Conservation (phyloP, 75 land plant species). For the Pinus tabuliformis region DNA sequence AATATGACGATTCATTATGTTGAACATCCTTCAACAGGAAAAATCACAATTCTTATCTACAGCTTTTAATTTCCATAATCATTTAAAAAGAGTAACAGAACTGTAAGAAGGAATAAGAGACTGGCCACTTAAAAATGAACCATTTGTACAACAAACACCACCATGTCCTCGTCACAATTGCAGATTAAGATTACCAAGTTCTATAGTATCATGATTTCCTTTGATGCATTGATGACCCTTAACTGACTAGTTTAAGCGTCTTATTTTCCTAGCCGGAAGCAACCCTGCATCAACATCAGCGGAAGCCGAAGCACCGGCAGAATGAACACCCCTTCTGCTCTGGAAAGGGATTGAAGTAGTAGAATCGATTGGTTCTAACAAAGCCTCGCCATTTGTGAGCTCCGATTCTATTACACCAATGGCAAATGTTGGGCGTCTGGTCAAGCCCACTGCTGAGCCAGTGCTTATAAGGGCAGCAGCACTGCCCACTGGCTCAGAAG, state of each 20-base stretch:
- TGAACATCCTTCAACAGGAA: background rate
- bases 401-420: slow-evolving; percentile 15
- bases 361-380: background rate
- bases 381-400: background rate
- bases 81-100: no score
- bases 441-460: background rate
- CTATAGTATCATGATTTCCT: background rate
- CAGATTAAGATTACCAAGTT: background rate
- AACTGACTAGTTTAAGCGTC: slow-evolving; percentile 3
- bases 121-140: no score
- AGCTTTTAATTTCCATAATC: no score
- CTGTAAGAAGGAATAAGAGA: no score
- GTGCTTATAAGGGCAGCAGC: background rate
- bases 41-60: background rate
- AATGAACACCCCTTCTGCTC: slow-evolving; percentile 1
- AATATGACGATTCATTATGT: background rate
- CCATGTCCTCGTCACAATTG: background rate
- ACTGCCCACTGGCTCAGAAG: background rate
- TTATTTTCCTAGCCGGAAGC: slow-evolving; percentile 3
- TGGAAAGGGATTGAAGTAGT: slow-evolving; percentile 9
- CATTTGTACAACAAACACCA: no score
- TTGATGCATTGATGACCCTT: background rate
- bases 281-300: slow-evolving; percentile 13
- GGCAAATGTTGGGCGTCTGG: slow-evolving; percentile 12
- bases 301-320: slow-evolving; percentile 2